phyloP scores from a whole-genome alignment of 805 yeast genomes.

The Sugiyamaella americana region DNA sequence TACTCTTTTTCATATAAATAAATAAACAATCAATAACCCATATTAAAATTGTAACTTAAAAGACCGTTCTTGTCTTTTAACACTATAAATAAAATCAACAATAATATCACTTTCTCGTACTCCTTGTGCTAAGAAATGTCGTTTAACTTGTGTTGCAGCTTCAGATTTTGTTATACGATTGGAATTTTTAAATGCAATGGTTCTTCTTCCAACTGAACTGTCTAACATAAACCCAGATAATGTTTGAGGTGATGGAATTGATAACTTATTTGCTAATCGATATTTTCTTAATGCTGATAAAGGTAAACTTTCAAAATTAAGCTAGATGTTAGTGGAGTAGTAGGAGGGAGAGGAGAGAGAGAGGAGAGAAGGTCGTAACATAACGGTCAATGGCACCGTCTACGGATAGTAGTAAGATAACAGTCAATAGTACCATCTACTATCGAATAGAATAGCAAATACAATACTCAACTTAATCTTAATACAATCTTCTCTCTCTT shows the following conservation, averaged over 20 bases:
- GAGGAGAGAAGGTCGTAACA: conserved; percentile 4
- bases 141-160: conserved; percentile 53
- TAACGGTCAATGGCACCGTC: no score
- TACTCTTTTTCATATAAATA: no score
- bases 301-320: conserved; percentile 60
- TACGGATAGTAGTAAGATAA: no score
- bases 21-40: no score
- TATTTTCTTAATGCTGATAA: conserved; percentile 63
- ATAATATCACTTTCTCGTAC: conserved; percentile 80
- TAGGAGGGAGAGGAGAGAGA: no score
- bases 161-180: conserved; percentile 51
- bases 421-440: no score
- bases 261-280: conserved; percentile 50
- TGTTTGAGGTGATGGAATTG: conserved; percentile 54
- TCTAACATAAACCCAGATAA: conserved; percentile 64
- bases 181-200: conserved; percentile 39
- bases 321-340: conserved; percentile 11
- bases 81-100: conserved; percentile 82
- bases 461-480: no score
- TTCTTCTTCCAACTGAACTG: conserved; percentile 67
- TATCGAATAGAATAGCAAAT: no score
- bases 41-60: conserved; percentile 21
- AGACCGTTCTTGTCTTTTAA: conserved; percentile 50
- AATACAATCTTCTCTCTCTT: no score
- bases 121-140: conserved; percentile 56